Evolutionary conservation across 768 basidiomycete genomes (phyloP).

Genomic region (Pleurotus pulmonarius): DNA sequence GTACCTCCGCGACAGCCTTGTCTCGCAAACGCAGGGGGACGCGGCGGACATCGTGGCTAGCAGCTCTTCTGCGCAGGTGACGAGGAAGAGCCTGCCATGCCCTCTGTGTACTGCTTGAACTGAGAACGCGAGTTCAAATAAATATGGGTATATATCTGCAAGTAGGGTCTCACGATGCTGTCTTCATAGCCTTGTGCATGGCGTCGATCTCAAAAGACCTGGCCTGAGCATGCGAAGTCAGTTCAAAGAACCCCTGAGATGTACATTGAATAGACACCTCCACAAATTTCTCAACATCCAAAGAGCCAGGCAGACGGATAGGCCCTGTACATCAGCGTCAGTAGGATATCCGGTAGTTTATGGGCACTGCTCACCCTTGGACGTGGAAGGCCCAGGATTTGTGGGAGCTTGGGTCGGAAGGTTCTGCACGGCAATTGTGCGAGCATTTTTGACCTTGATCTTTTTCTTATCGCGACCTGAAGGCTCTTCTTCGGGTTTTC

Average conservation of each 20-base stretch:
- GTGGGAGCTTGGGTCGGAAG: constrained; percentile 17
- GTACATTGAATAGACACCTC: constrained; percentile 45
- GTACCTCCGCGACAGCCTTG: constrained; percentile 77
- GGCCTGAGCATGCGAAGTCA: constrained; percentile 43
- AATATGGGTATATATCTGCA: neutral
- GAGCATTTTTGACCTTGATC: constrained; percentile 55
- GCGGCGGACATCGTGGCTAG: constrained; percentile 90
- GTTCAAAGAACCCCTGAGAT: neutral
- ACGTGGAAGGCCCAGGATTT: constrained; percentile 37
- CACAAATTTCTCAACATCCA: constrained; percentile 88
- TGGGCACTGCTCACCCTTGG: constrained; percentile 33
- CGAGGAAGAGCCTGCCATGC: constrained; percentile 93
- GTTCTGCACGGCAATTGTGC: constrained; percentile 64
- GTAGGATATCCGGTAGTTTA: neutral
- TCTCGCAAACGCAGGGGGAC: constrained; percentile 82
- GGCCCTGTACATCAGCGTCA: constrained; percentile 33
- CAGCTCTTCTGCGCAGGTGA: constrained; percentile 87
- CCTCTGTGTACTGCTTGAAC: constrained; percentile 68
- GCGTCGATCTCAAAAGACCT: constrained; percentile 87
- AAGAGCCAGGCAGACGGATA: constrained; percentile 59
- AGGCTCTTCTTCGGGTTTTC: constrained; percentile 31
- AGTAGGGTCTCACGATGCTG: constrained; percentile 50
- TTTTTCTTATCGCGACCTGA: constrained; percentile 65
- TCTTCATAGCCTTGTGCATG: constrained; percentile 85
- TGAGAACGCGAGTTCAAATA: constrained; percentile 21